Evolutionary conservation across 2,329 filamentous ascomycete genomes (phyloP).

Genomic region (Sphaerulina musiva): DNA sequence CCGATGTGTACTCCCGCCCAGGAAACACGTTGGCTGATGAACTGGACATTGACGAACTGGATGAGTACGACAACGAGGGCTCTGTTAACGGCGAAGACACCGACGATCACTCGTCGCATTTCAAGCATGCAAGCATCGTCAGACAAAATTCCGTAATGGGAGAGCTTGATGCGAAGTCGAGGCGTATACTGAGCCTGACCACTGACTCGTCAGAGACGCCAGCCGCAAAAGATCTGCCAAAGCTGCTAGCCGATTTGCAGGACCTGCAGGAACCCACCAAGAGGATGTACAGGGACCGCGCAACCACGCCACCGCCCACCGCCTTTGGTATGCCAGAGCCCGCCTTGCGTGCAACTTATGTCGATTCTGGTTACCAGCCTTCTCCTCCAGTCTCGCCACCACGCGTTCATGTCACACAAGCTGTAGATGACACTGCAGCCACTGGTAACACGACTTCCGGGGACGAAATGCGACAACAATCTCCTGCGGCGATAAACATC

Average conservation of each 20-base stretch:
- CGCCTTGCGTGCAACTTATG: conserved; percentile 49
- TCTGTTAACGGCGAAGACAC: conserved; percentile 63
- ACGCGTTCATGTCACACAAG: conserved; percentile 20
- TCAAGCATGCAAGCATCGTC: conserved; percentile 36
- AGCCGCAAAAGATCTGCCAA: conserved; percentile 11
- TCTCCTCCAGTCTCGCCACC: conserved; percentile 74
- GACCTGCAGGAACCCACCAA: conserved; percentile 9
- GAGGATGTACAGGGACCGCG: conserved; percentile 18
- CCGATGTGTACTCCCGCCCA: conserved; percentile 53
- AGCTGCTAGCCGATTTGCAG: conserved; percentile 10
- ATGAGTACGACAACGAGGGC: conserved; percentile 50
- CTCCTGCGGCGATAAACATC: conserved; percentile 9
- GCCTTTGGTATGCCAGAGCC: conserved; percentile 11
- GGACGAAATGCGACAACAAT: conserved; percentile 10
- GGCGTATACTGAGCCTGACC: conserved; percentile 39
- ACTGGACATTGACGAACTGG: conserved; percentile 76
- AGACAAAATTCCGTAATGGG: conserved; percentile 33
- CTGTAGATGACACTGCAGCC: conserved; percentile 9
- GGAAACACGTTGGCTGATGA: conserved; percentile 84
- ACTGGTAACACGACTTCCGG: conserved; percentile 10
- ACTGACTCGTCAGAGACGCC: conserved; percentile 14
- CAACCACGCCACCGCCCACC: conserved; percentile 19
- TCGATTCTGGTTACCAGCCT: conserved; percentile 72
- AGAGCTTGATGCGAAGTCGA: conserved; percentile 41
- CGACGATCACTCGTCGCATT: conserved; percentile 38